These are phyloP conservation scores for Cyclotella kingstonii DNA, from an alignment of 108 stramenopile genomes.

Conservation along the genomic window DNA sequence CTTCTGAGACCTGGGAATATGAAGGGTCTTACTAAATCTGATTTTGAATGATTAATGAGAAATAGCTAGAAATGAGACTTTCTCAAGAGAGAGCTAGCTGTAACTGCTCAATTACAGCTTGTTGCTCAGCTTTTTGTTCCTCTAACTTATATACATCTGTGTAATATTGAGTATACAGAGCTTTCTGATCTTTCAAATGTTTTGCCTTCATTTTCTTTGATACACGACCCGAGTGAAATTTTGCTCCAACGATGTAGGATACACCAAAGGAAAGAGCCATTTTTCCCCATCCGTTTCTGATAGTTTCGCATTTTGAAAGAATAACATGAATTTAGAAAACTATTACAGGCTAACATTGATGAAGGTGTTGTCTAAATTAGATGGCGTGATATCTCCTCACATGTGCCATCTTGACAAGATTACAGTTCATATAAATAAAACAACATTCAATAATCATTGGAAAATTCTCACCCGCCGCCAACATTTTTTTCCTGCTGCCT, in stretches of 20 bases:
- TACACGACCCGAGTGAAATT: constrained; percentile 64
- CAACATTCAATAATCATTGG: background rate
- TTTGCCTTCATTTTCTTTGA: constrained; percentile 76
- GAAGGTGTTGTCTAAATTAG: no score
- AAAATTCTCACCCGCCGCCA: constrained; percentile 41
- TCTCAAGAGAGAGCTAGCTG: constrained; percentile 39
- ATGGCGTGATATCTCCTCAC: no score
- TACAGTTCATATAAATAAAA: no score
- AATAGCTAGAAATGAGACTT: no score
- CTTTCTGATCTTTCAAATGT: constrained; percentile 86
- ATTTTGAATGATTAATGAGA: no score
- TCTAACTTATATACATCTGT: constrained; percentile 87
- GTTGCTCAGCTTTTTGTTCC: constrained; percentile 78
- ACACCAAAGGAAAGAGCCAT: constrained; percentile 44
- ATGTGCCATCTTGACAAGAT: no score
- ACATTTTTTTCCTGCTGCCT: constrained; percentile 56
- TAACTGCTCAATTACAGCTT: constrained; percentile 46
- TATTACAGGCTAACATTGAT: no score
- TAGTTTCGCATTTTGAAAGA: no score
- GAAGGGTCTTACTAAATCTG: no score
- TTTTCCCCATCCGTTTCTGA: constrained; percentile 55
- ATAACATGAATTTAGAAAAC: no score
- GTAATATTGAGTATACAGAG: constrained; percentile 89
- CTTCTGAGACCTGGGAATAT: no score
- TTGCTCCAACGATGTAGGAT: constrained; percentile 74